Conservation (phyloP, 2,329 filamentous ascomycete species). For the Fusarium nygamai region DNA sequence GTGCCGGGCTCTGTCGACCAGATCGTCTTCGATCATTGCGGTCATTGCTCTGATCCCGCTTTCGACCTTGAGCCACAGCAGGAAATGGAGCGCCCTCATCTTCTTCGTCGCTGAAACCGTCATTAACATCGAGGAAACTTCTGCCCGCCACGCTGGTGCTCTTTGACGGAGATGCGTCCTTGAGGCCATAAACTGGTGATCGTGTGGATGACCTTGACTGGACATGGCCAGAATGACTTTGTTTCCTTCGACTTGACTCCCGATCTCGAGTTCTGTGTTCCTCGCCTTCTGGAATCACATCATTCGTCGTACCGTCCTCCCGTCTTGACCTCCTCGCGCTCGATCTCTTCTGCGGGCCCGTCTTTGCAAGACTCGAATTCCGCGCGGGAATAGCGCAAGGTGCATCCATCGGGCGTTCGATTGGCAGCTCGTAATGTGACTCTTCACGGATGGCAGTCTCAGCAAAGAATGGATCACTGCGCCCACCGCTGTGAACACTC, state of each 20-base stretch:
- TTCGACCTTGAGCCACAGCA: slow-evolving; percentile 69
- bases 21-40: slow-evolving; percentile 57
- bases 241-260: slow-evolving; percentile 33
- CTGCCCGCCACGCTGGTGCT: slow-evolving; percentile 32
- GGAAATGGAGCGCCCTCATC: slow-evolving; percentile 78
- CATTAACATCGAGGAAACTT: slow-evolving; percentile 45
- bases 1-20: slow-evolving; percentile 60
- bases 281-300: slow-evolving; percentile 56
- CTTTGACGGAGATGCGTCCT: slow-evolving; percentile 36
- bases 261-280: slow-evolving; percentile 45
- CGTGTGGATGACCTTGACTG: slow-evolving; percentile 21
- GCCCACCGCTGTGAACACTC: slow-evolving; percentile 50
- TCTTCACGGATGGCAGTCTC: slow-evolving; percentile 68
- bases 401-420: slow-evolving; percentile 45
- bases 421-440: slow-evolving; percentile 47
- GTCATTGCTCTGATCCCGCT: slow-evolving; percentile 61
- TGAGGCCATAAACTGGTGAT: slow-evolving; percentile 34
- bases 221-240: slow-evolving; percentile 19
- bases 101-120: slow-evolving; percentile 45
- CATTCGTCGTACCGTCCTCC: slow-evolving; percentile 51
- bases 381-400: slow-evolving; percentile 70
- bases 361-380: slow-evolving; percentile 74
- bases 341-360: slow-evolving; percentile 63
- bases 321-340: slow-evolving; percentile 61
- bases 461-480: slow-evolving; percentile 60